phyloP scores from a whole-genome alignment of 2,329 filamentous ascomycete genomes.

The Pestalotiopsis sp. region DNA sequence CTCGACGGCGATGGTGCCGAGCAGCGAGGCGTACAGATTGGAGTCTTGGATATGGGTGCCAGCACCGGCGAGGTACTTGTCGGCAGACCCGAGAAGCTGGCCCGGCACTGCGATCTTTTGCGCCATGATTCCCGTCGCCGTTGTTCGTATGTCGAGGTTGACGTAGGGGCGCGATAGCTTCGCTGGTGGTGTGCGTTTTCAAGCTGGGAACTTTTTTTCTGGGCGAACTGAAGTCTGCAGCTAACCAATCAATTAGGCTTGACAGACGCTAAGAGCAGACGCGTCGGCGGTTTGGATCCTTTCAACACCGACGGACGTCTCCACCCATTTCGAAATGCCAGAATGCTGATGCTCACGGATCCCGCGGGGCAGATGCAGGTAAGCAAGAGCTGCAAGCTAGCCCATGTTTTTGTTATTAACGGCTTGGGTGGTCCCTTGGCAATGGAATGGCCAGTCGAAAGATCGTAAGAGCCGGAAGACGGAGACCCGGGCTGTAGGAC shows the following conservation, averaged over 20 bases:
- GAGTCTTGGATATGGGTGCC: constrained; percentile 82
- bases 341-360: neutral
- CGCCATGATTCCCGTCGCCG: constrained; percentile 22
- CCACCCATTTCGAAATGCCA: neutral
- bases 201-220: neutral
- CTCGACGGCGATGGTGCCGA: constrained; percentile 68
- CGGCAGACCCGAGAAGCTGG: constrained; percentile 71
- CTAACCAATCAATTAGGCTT: neutral
- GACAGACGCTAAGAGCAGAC: neutral
- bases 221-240: neutral
- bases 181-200: neutral
- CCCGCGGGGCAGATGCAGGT: neutral
- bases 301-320: neutral
- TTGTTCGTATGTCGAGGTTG: neutral
- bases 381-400: neutral
- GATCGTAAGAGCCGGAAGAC: constrained; percentile 7
- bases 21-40: constrained; percentile 79
- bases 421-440: neutral
- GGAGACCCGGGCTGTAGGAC: neutral
- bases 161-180: neutral
- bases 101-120: constrained; percentile 73
- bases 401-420: neutral
- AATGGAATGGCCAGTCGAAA: neutral
- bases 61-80: constrained; percentile 71
- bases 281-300: neutral